A percentile compares a stretch with the other conserved stretches of the same genome.
Evolutionary conservation across 257 asterid species (phyloP).

Genomic region (Coffea eugenioides): DNA sequence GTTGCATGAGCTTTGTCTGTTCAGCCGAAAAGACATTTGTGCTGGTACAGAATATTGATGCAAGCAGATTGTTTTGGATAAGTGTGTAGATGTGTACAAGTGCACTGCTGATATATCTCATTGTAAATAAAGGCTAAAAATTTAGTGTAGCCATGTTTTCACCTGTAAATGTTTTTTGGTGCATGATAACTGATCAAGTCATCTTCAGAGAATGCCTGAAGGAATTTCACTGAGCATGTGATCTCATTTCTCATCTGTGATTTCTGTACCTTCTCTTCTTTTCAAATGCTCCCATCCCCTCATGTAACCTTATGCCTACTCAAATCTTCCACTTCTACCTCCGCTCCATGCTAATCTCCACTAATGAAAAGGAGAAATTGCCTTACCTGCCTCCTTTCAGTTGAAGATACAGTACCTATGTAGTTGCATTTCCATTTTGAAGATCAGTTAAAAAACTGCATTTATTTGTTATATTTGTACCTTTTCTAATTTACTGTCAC

Average conservation of each 20-base stretch:
- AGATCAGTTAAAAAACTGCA: neutral
- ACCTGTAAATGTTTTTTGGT: neutral
- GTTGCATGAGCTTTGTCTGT: conserved; percentile 10
- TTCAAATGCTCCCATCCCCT: neutral
- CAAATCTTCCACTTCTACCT: too few species aligned
- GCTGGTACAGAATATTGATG: neutral
- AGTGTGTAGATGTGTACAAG: neutral
- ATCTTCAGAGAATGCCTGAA: neutral
- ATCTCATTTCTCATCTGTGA: neutral
- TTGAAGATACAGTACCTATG: neutral
- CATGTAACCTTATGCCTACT: neutral
- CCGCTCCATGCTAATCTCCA: neutral
- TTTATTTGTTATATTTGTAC: too few species aligned
- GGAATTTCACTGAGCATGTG: neutral
- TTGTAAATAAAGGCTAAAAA: neutral
- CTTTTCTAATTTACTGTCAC: too few species aligned
- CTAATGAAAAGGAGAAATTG: neutral
- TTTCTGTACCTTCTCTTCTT: neutral
- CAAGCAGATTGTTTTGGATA: neutral
- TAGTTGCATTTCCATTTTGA: neutral
- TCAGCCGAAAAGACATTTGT: neutral
- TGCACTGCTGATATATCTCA: neutral
- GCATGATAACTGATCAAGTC: neutral
- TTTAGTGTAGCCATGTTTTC: neutral
- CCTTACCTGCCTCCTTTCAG: neutral